Evolutionary conservation across 2,329 filamentous ascomycete genomes (phyloP).

Genomic region (Aspergillus carbonarius): DNA sequence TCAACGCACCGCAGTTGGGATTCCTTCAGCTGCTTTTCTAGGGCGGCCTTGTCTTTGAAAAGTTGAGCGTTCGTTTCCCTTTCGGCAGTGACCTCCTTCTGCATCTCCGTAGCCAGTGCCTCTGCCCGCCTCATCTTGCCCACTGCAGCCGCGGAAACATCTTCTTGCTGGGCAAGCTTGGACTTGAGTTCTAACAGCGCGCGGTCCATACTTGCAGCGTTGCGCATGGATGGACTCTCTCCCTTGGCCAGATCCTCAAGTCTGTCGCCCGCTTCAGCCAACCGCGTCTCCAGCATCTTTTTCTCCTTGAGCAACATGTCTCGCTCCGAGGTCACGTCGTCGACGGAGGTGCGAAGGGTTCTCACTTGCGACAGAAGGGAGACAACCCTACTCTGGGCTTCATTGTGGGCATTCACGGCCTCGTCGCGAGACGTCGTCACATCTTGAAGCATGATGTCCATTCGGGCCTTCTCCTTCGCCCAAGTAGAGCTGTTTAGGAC

Average conservation of each 20-base stretch:
- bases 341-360: conserved; percentile 75
- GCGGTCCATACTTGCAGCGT: conserved; percentile 83
- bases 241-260: conserved; percentile 84
- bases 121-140: conserved; percentile 97
- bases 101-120: conserved; percentile 79
- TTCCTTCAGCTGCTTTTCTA: conserved; percentile 90
- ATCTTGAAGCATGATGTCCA: conserved; percentile 86
- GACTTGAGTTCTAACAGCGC: conserved; percentile 89
- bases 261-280: conserved; percentile 83
- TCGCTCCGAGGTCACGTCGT: conserved; percentile 81
- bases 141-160: conserved; percentile 84
- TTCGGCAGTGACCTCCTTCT: conserved; percentile 86
- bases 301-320: conserved; percentile 86
- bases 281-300: conserved; percentile 77
- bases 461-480: conserved; percentile 93
- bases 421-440: conserved; percentile 90
- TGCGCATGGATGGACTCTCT: conserved; percentile 82
- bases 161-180: conserved; percentile 85
- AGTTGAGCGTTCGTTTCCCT: conserved; percentile 77
- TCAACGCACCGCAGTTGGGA: conserved; percentile 87
- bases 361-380: conserved; percentile 87
- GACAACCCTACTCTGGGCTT: conserved; percentile 91
- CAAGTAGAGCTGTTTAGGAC: conserved; percentile 96
- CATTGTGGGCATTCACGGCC: conserved; percentile 87
- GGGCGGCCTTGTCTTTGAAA: conserved; percentile 81